Evolutionary conservation across 108 stramenopile species (phyloP).

Genomic region (Asterionellopsis glacialis): DNA sequence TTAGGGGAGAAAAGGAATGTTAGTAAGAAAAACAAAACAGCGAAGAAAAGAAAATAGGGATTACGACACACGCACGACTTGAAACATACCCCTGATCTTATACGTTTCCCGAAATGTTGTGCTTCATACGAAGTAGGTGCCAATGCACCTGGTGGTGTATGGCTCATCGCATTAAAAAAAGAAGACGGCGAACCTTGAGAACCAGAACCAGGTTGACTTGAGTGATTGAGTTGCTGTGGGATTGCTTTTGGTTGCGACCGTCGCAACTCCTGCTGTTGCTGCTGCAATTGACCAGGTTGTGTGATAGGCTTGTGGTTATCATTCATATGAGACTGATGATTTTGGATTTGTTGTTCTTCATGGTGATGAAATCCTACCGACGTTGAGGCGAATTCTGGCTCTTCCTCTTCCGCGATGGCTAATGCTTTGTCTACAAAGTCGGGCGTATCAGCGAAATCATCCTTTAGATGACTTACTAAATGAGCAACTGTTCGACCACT

Average conservation of each 20-base stretch:
- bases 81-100: slow-evolving; percentile 71
- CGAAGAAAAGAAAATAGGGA: slow-evolving; percentile 2
- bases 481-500: not conserved
- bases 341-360: not conserved
- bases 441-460: not conserved
- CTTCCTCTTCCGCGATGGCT: not conserved
- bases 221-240: slow-evolving; percentile 13
- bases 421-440: too few species aligned
- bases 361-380: not conserved
- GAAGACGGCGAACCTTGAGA: not conserved
- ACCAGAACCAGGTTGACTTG: slow-evolving; percentile 25
- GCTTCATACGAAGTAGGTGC: slow-evolving; percentile 68
- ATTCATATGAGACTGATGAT: too few species aligned
- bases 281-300: not conserved
- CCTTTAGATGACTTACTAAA: not conserved
- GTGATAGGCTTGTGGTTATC: too few species aligned
- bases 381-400: not conserved
- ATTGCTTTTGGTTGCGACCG: not conserved
- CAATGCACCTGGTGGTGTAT: slow-evolving; percentile 64
- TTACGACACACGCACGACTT: not conserved
- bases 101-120: slow-evolving; percentile 77
- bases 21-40: not conserved
- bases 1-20: not conserved
- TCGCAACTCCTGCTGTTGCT: not conserved
- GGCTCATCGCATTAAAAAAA: slow-evolving; percentile 18